Conservation (phyloP, 1,284 basidiomycete genomes). For the Austropuccinia psidii region DNA sequence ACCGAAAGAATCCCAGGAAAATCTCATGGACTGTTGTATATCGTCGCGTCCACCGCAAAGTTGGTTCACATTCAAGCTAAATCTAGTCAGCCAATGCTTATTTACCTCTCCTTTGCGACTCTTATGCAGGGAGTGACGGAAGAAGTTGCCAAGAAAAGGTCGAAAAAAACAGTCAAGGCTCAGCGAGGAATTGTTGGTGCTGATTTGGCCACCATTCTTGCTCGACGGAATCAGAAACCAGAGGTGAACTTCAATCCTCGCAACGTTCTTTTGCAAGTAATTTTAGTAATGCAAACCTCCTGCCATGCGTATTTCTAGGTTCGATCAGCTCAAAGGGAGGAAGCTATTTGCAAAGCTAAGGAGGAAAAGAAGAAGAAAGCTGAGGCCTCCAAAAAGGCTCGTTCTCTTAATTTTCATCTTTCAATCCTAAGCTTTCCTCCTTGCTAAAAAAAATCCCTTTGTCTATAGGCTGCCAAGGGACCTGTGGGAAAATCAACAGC, state of each 20-base stretch:
- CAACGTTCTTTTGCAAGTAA: not conserved
- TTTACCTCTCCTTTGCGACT: not conserved
- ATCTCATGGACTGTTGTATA: constrained; percentile 35
- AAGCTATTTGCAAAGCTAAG: constrained; percentile 86
- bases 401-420: constrained; percentile 57
- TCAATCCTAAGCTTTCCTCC: not conserved
- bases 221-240: constrained; percentile 61
- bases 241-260: not conserved
- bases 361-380: constrained; percentile 85
- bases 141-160: constrained; percentile 34
- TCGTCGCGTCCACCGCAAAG: constrained; percentile 24
- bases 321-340: constrained; percentile 68
- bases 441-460: not conserved
- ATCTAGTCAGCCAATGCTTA: not conserved
- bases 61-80: not conserved
- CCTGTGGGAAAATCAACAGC: constrained; percentile 49
- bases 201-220: constrained; percentile 80
- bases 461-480: constrained; percentile 6
- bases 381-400: constrained; percentile 64
- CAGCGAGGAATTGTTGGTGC: constrained; percentile 97
- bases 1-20: constrained; percentile 36
- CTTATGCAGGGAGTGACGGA: constrained; percentile 26
- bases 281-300: not conserved
- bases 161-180: constrained; percentile 31
- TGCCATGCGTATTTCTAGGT: constrained; percentile 70